Evolutionary conservation across 768 basidiomycete species (phyloP), one percentile per base, ranked within the genome.

Genomic region (Gautieria morchelliformis): DNA sequence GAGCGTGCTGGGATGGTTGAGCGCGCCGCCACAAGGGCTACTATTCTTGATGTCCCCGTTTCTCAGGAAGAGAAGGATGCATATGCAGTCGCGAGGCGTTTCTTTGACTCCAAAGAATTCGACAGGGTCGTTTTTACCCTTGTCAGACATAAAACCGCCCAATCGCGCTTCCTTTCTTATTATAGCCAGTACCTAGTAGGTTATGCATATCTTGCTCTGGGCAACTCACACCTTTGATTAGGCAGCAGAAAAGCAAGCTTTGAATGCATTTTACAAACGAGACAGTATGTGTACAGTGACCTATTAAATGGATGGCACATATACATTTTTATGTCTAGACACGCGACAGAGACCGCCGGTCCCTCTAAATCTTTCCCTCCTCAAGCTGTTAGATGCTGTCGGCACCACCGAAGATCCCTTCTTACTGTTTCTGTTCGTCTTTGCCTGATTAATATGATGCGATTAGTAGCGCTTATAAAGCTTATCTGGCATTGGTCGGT

Each of bases 141-240:
- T 50, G 74, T 74, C 52, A 73, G 75, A 8, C 89, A 88, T 64
- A 79, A 69, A 63, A 87, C 89, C 62, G 68, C 81, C 24, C 87
- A 87, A 67, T 85, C 85, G 8, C 76, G 73, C 24, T 99, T 96
- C 69, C 63, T 97, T 60, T 76, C 78, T 47, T 68, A 84, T 19
- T 98, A 99, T 68, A 80, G 88, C 63, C 81, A 80, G 61, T 98
- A 86, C 68, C 74, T 99, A 68, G 96, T 96, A 68, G 75, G 86
- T 77, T 15, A 37, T 33, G 10, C 8, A 12, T 45, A 15, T 60
- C 53, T 55, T 45, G 40, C 54, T 55, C 39, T 60, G 50, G 51
- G 55, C 20, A 48, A 37, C 42, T 24, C 55, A 19, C 30, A 49
- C 60, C 49, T 27, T 56, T 49, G 9, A 35, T 14, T 63, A 95